Evolutionary conservation across 352 stramenopile species (phyloP), one percentile per base, ranked within the genome.

Genomic region (Pythium phragmiticola): DNA sequence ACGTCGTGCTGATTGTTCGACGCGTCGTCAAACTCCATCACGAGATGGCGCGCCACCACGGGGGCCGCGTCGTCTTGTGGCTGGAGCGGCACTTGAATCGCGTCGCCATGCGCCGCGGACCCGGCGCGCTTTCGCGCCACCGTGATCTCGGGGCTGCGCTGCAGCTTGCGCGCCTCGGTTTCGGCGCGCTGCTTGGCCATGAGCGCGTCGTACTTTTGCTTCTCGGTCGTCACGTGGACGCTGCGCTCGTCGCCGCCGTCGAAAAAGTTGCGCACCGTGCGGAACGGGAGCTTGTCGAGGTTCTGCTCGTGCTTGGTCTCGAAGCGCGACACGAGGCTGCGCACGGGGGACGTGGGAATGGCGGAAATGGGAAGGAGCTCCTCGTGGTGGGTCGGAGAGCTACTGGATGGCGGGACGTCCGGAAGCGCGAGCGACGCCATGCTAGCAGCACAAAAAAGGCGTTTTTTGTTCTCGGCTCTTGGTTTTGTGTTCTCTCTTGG

Each of bases 181-280:
- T 71, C 51, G 52, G 57, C n/a, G 8, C 52, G 51, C 46, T 66
- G 57, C 65, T 63, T 66, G 9, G 46, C 65, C 65, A 52, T 59
- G 34, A 63, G 53, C 36, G 57, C 57, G 48, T 71, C 58, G 52
- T 71, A 71, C 41, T 71, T 71, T 42, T 66, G 43, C 52, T 80
- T 79, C 54, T 83, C 68, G 3, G 51, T 41, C 53, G 58, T 74
- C 21, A 85, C 74, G 34, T 74, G 62, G n/a, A 81, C 55, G 47
- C 63, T 83, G 19, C 72, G 74, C 41, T 79, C 72, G 5, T 74
- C 77, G 8, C 66, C 69, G 3, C 74, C 77, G 11, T 67, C 70
- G 51, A 88, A 88, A 34, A 85, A 88, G 21, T 75, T 70, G 43
- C 78, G 78, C 56, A 85, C 79, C 17, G 78, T 88, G 28, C 78